Evolutionary conservation across 1,284 basidiomycete genomes (phyloP).

Genomic region (Cutaneotrichosporon curvatum): DNA sequence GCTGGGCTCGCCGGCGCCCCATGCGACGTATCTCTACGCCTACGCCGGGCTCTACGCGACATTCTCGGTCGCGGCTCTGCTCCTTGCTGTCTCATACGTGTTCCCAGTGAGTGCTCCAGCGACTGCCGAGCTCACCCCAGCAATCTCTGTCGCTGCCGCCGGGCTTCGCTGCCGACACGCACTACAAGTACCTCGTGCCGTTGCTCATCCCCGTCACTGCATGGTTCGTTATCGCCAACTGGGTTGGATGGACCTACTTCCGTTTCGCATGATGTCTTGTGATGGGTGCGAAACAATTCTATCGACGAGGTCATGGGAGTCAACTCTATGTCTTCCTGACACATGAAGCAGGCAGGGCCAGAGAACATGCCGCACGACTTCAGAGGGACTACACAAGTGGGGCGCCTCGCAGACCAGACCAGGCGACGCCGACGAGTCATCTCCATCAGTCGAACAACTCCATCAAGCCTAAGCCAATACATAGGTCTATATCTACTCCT

Average conservation of each 20-base stretch:
- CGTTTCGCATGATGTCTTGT: constrained; percentile 66
- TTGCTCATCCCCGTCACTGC: constrained; percentile 71
- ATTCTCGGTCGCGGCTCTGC: background rate
- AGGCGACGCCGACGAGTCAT: no score
- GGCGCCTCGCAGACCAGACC: no score
- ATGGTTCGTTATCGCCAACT: constrained; percentile 90
- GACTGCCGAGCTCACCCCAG: background rate
- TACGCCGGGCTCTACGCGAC: background rate
- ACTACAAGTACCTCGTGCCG: constrained; percentile 81
- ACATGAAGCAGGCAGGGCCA: no score
- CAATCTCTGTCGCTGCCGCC: background rate
- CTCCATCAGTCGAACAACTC: no score
- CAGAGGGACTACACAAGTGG: no score
- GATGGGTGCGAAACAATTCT: no score
- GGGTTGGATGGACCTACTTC: constrained; percentile 94
- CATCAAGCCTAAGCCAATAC: constrained; percentile 1
- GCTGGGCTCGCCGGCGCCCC: no score
- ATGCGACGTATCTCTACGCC: constrained; percentile 6
- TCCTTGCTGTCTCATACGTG: constrained; percentile 12
- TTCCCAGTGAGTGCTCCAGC: constrained; percentile 5
- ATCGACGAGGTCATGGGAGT: no score
- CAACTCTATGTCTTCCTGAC: no score
- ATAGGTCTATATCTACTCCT: constrained; percentile 19
- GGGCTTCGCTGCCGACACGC: constrained; percentile 52
- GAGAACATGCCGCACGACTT: no score